Evolutionary conservation across 345 rosid genomes (phyloP).

Genomic region (Dipteronia sinensis): DNA sequence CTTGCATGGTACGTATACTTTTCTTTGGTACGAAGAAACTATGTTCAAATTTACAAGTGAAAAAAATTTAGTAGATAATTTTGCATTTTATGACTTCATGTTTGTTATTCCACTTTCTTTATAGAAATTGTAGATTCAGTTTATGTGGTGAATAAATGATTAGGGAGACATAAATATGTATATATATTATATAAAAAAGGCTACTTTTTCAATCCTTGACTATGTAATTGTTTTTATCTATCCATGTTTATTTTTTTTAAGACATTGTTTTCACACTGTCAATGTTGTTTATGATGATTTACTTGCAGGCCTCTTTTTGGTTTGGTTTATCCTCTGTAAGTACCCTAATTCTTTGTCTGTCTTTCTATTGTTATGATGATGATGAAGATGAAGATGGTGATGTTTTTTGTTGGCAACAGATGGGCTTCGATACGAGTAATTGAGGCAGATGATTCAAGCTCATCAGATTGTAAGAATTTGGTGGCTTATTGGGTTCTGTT

Average conservation of each 20-base stretch:
- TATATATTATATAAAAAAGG: background rate
- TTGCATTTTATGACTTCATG: background rate
- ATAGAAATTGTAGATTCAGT: too few relatives aligned
- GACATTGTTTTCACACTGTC: background rate
- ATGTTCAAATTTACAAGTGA: too few relatives aligned
- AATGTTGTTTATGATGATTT: background rate
- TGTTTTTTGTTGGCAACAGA: slow-evolving; percentile 19
- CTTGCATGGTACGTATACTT: slow-evolving; percentile 31
- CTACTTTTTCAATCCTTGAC: too few relatives aligned
- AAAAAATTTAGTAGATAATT: background rate
- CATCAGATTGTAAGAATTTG: slow-evolving; percentile 30
- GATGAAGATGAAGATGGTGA: slow-evolving; percentile 7
- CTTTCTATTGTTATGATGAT: background rate
- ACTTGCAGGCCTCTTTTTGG: slow-evolving; percentile 39
- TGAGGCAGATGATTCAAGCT: slow-evolving; percentile 31
- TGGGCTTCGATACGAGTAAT: slow-evolving; percentile 39
- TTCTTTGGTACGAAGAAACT: too few relatives aligned
- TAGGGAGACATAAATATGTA: too few relatives aligned
- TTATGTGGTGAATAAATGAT: too few relatives aligned
- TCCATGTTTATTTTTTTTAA: background rate
- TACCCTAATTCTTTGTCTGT: background rate
- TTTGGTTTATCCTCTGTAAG: slow-evolving; percentile 43
- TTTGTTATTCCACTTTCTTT: background rate
- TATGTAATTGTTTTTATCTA: too few relatives aligned
- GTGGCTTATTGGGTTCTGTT: slow-evolving; percentile 40